phyloP scores from a whole-genome alignment of 768 basidiomycete species.

The Termitomyces sp. region DNA sequence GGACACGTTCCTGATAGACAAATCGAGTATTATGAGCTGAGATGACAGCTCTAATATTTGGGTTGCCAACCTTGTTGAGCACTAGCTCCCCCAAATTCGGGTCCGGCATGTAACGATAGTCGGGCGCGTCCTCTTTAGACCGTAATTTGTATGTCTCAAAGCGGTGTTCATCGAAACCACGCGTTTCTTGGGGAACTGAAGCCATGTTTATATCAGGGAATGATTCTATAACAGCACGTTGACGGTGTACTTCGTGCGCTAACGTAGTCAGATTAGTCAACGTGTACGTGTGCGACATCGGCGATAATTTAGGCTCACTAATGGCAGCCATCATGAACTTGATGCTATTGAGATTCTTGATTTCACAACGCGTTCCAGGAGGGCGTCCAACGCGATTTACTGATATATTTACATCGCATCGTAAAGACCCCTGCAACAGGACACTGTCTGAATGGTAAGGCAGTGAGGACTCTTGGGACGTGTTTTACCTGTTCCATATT shows the following conservation, averaged over 20 bases:
- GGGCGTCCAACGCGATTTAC: constrained; percentile 61
- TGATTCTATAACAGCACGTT: constrained; percentile 49
- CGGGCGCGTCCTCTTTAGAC: constrained; percentile 90
- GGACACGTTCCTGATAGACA: constrained; percentile 54
- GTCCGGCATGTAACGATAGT: constrained; percentile 98
- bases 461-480: background rate
- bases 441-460: background rate
- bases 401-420: constrained; percentile 95
- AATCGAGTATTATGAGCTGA: background rate
- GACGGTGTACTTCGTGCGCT: constrained; percentile 83
- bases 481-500: constrained; percentile 87
- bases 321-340: constrained; percentile 83
- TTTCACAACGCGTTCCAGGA: constrained; percentile 84
- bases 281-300: background rate
- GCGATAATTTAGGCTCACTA: constrained; percentile 37
- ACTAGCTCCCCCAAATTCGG: constrained; percentile 80
- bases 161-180: constrained; percentile 80
- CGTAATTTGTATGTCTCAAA: constrained; percentile 80
- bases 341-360: constrained; percentile 95
- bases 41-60: background rate
- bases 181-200: constrained; percentile 75
- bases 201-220: constrained; percentile 24
- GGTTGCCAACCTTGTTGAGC: constrained; percentile 39
- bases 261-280: background rate
- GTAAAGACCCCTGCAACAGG: constrained; percentile 70